These are phyloP conservation scores for Scalesia atractyloides DNA, from an alignment of 129 eudicot genomes.

Conservation along the genomic window DNA sequence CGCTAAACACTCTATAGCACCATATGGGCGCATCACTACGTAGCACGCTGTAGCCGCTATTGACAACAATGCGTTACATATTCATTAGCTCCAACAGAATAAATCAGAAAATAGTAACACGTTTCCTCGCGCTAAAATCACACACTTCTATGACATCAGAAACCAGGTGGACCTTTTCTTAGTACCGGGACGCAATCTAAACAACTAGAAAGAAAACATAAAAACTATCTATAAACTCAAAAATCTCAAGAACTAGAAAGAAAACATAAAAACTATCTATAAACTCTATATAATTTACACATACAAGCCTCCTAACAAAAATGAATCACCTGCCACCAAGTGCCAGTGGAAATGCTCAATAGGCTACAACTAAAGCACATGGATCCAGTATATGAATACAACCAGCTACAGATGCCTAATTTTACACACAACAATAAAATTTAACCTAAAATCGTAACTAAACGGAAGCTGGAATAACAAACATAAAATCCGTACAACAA, in stretches of 20 bases:
- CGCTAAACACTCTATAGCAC: too few relatives aligned
- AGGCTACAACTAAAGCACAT: not conserved
- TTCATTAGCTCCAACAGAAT: not conserved
- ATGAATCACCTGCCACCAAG: not conserved
- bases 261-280: not conserved
- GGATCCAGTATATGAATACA: not conserved
- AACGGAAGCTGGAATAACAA: not conserved
- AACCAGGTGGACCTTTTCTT: too few relatives aligned
- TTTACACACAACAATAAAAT: not conserved
- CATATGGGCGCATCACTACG: too few relatives aligned
- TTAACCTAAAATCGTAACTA: conserved; percentile 11
- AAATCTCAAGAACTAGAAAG: not conserved
- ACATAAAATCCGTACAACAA: not conserved
- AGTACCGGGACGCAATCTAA: not conserved
- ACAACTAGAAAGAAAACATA: not conserved
- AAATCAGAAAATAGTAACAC: not conserved
- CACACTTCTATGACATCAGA: not conserved
- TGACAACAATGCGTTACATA: not conserved
- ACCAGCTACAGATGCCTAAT: not conserved
- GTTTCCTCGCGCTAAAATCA: not conserved
- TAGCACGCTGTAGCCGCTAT: too few relatives aligned
- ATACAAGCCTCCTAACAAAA: not conserved
- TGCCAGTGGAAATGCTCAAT: not conserved
- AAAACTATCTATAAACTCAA: not conserved
- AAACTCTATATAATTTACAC: not conserved